Evolutionary conservation across 202 grass and related monocot species (phyloP).

Genomic region (Eragrostis tef): DNA sequence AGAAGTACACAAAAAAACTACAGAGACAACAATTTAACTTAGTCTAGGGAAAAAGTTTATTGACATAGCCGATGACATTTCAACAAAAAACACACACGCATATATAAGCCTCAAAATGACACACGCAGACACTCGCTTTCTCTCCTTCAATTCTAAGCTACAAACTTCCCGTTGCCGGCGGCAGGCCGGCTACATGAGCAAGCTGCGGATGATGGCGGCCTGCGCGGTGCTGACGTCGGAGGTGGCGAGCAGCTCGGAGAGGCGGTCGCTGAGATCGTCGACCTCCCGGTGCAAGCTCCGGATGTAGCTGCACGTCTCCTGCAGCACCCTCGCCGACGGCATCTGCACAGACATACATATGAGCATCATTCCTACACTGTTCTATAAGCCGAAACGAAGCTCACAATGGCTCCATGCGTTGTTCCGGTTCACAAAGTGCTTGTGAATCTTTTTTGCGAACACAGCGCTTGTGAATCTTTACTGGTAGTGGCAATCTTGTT

Average conservation of each 20-base stretch:
- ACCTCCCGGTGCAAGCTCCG: constrained; percentile 68
- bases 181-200: constrained; percentile 56
- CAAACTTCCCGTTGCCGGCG: not conserved
- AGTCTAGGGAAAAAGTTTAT: not conserved
- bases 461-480: no score
- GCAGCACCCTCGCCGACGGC: constrained; percentile 64
- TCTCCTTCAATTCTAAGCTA: not conserved
- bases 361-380: not conserved
- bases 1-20: not conserved
- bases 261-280: constrained; percentile 73
- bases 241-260: constrained; percentile 62
- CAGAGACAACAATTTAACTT: not conserved
- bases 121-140: not conserved
- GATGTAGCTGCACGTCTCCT: constrained; percentile 80
- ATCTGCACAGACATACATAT: constrained; percentile 26
- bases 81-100: not conserved
- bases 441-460: not conserved
- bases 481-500: not conserved
- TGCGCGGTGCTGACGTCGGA: constrained; percentile 62
- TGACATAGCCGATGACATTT: not conserved
- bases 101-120: not conserved
- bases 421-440: not conserved
- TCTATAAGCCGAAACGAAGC: not conserved
- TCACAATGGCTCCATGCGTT: not conserved
- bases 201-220: constrained; percentile 67